Base-by-base conservation (phyloP, 2,329 filamentous ascomycete species). In the Xylariaceae sp. region DNA sequence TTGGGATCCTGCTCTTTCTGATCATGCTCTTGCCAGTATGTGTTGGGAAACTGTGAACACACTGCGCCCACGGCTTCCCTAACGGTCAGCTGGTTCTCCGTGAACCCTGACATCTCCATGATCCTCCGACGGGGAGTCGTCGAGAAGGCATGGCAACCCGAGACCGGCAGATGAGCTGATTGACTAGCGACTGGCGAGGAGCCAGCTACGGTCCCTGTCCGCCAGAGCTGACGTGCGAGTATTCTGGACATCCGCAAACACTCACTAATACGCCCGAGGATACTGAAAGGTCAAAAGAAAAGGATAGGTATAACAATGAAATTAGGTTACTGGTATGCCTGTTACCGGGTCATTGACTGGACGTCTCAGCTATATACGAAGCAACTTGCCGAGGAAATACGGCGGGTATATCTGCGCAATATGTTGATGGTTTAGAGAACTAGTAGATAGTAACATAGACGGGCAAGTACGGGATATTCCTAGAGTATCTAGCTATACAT, bases 21-120 rank as follows among this genome's bases (percentile, higher is more conserved):
- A 66, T 94, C 89, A 59, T 76, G 85, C 49, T 87, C 80, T 61
- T 84, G 84, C 88, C 88, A 92, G 71, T 92, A 92, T 10, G 82
- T 79, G 62, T 89, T 85, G 15, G 87, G 81, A 57, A 89, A 92
- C 9, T 81, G 76, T 1, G 83, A 74, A 68, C 88, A 92, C 22
- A 92, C 76, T 21, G 86, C 82, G 2, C 74, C 71, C 18, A 92
- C 78, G 0, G 87, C 84, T 55, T 90, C 85, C 34, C 87, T 80
- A 3, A 92, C 88, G 49, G 80, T 83, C 43, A 91, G 65, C 63
- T 92, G 87, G 46, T 84, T 85, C 42, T 88, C 83, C 0, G 83
- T 85, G 71, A 92, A 91, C 22, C 85, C 83, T 1, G 80, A 81
- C 34, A 80, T 83, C 60, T 89, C 85, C 87, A 92, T 91, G 49